Base-by-base conservation (phyloP, 1,139 yeast species). In the Saccharomyces hybrid region DNA sequence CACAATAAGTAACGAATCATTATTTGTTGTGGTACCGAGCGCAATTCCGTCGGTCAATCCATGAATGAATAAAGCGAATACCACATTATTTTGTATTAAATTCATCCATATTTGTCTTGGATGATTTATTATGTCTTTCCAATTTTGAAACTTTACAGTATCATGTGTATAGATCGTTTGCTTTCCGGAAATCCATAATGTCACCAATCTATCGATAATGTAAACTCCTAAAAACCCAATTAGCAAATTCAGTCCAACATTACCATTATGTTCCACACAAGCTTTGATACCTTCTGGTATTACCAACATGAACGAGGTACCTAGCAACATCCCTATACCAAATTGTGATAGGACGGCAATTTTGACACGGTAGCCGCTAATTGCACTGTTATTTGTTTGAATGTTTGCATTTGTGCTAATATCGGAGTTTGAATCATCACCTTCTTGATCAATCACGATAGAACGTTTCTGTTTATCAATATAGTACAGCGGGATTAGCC, bases 11-110 rank as follows among this genome's bases (percentile, higher is more conserved):
- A 82, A 65, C 1, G 77, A 67, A 2, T 74, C 69, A 48, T 75
- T 71, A 4, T 75, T 72, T 1, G 77, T 73, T 0, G 85, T 73
- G 0, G 84, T 76, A 0, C 87, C 86, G 48, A 84, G 69, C 0
- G 85, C 79, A n/a, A 83, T 70, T 2, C 89, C 89, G 62, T 84
- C 89, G 1, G 84, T 76, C 6, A 79, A 60, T 0, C 85, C 82
- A 64, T 84, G 89, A 3, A 83, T 71, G 1, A 82, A 65, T 14
- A 84, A 69, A 0, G 87, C 86, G 34, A 83, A 65, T 0, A 85
- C 81, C 9, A 80, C 73, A 2, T 85, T 74, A 26, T 67, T 69
- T 34, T 60, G 59, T 16, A 65, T 28, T 16, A 69, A 61, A 8
- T 59, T 59, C 7, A 41, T 29, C 8, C 51, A 32, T 6, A 58